Base-by-base conservation (phyloP, 371 early-diverging fungal genomes). In the Rhizopus microsporus region DNA sequence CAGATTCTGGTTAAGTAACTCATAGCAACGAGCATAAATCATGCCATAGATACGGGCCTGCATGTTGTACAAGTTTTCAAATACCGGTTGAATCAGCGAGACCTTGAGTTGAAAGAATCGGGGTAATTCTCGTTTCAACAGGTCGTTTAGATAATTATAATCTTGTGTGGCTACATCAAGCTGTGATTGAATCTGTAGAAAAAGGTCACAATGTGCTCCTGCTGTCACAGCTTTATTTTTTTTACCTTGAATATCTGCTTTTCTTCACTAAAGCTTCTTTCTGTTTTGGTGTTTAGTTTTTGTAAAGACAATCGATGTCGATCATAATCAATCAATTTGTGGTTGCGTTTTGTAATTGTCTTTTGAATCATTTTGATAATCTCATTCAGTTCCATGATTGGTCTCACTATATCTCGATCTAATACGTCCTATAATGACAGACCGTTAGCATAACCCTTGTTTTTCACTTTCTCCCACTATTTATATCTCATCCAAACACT, bases 271-370 rank as follows among this genome's bases (percentile, higher is more conserved):
- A 84, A 77, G 10, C 82, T 81, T 47, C 87, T 74, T 49, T 90
- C 86, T 30, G 81, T 69, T 61, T 88, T 90, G 15, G 72, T 84
- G 32, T 75, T 73, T 17, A 93, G 63, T 62, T 90, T 91, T 56
- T 80, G 79, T 51, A 91, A 66, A n/a, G 77, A 57, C 56, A 80
- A 72, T 35, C 88, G 72, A 72, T 87, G 86, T 47, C 94, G 83
- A 62, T 94, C 94, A 68, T 85, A 93, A 76, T 94, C 94, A 31
- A 93, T 68, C 62, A 89, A 64, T 68, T 94, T 94, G 65, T 91
- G 93, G 34, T 82, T 76, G 5, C 93, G 83, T 68, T 94, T 94
- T n/a, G 74, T 74, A 46, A 92, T 88, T 3, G 89, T 77, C 59
- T 86, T 89, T 50, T 80, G 79, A 29, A 94, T 87, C 17, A 68